These are phyloP conservation scores for Turritis glabra DNA, from an alignment of 345 rosid genomes.

Conservation along the genomic window DNA sequence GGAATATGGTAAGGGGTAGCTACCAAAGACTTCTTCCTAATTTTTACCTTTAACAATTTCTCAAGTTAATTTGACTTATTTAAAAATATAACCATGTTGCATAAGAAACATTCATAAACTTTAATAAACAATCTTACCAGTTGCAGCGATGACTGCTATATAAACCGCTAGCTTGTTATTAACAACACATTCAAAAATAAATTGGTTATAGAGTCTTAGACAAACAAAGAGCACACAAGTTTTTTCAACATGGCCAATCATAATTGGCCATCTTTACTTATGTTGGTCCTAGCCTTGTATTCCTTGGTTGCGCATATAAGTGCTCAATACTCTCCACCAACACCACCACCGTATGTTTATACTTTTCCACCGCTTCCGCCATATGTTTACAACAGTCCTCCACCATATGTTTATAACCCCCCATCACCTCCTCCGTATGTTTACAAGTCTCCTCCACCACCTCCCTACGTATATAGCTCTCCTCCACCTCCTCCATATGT, in stretches of 20 bases:
- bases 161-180: neutral
- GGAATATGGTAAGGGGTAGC: conserved; percentile 9
- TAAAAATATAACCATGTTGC: conserved; percentile 15
- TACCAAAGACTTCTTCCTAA: conserved; percentile 22
- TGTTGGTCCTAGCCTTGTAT: conserved; percentile 33
- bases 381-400: conserved; percentile 3
- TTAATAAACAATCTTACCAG: conserved; percentile 16
- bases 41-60: conserved; percentile 18
- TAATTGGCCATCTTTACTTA: conserved; percentile 27
- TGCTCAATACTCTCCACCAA: conserved; percentile 26
- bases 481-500: conserved; percentile 1
- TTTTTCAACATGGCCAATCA: conserved; percentile 27
- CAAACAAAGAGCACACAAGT: conserved; percentile 7
- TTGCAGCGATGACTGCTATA: conserved; percentile 18
- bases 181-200: conserved; percentile 24
- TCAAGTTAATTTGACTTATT: conserved; percentile 19
- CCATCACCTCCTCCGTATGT: neutral
- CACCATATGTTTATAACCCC: neutral
- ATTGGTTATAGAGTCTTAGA: conserved; percentile 1
- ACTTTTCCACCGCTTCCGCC: neutral
- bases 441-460: neutral
- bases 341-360: conserved; percentile 19
- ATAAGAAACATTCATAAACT: conserved; percentile 12
- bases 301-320: conserved; percentile 14
- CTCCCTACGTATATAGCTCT: neutral